Base-by-base conservation (phyloP, 2,329 filamentous ascomycete genomes). In the Biscogniauxia marginata region DNA sequence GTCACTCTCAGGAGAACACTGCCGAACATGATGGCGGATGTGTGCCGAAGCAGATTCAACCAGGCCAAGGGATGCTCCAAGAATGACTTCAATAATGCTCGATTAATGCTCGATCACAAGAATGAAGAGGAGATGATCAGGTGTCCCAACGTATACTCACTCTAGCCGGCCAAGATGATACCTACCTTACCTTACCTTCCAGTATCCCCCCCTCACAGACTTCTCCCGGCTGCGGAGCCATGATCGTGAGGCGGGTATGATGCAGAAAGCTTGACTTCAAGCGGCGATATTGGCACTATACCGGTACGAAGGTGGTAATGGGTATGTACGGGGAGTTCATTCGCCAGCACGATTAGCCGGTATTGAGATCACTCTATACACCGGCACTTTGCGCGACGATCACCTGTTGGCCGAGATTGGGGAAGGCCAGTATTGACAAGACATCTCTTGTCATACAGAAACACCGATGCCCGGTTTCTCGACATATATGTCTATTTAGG, bases 331-430 rank as follows among this genome's bases (percentile, higher is more conserved):
- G 49, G 11, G 51, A 59, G 57, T 19, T 59, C 48, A 66, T 65
- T 64, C 59, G 58, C 60, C 43, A 52, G 30, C 34, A 54, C 60
- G 57, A 68, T 68, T 68, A 68, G 62, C 66, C 66, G 64, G 51
- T 30, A 65, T 58, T 45, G 55, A 53, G 24, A 52, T 50, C 16
- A 60, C 30, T 54, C 57, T 60, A 49, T 54, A 44, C 22, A 43
- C 55, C 60, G 64, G 65, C 60, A 63, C 58, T 61, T 63, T 49
- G 49, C 18, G 16, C 23, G 44, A 48, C 24, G 30, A 58, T 52
- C 55, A 44, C 39, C 18, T 54, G 49, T 50, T 50, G n/a, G 18
- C 20, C 23, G 39, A 9, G 30, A 46, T 46, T 34, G 30, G 30
- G 16, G 30, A 34, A 13, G 6, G 30, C n/a, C n/a, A 4, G n/a